These are phyloP conservation scores for Multifurca ochricompacta DNA, from an alignment of 768 basidiomycete genomes.

Conservation along the genomic window DNA sequence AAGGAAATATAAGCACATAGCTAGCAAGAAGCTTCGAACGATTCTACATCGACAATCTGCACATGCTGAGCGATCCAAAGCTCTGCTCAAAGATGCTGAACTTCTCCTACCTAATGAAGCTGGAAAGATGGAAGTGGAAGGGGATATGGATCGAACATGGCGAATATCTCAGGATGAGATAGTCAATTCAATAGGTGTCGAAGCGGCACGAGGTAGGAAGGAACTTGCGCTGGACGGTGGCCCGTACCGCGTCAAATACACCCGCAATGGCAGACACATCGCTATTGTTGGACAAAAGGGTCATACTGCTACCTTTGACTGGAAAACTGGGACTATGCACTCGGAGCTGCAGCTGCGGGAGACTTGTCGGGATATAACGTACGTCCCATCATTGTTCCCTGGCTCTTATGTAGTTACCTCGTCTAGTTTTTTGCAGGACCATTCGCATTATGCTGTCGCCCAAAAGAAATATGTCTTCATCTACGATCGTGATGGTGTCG, in stretches of 20 bases:
- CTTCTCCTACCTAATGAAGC: conserved; percentile 60
- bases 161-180: conserved; percentile 79
- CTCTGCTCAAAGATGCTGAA: conserved; percentile 61
- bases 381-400: conserved; percentile 26
- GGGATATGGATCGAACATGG: conserved; percentile 85
- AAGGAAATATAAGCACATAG: conserved; percentile 56
- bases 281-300: conserved; percentile 79
- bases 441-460: conserved; percentile 89
- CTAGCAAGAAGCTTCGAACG: conserved; percentile 68
- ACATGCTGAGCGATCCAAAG: conserved; percentile 54
- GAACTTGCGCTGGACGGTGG: conserved; percentile 83
- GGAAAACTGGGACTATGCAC: conserved; percentile 80
- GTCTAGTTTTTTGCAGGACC: conserved; percentile 80
- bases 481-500: conserved; percentile 90
- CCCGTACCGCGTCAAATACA: conserved; percentile 77
- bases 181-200: conserved; percentile 51
- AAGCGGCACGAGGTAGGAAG: conserved; percentile 66
- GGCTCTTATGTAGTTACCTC: background rate
- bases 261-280: conserved; percentile 84
- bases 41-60: conserved; percentile 55
- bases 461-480: conserved; percentile 96
- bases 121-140: conserved; percentile 70
- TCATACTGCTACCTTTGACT: conserved; percentile 90
- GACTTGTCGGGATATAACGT: conserved; percentile 90
- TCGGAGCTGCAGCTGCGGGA: conserved; percentile 85